phyloP scores from a whole-genome alignment of 2,329 filamentous ascomycete genomes.

The Colletotrichum melonis region DNA sequence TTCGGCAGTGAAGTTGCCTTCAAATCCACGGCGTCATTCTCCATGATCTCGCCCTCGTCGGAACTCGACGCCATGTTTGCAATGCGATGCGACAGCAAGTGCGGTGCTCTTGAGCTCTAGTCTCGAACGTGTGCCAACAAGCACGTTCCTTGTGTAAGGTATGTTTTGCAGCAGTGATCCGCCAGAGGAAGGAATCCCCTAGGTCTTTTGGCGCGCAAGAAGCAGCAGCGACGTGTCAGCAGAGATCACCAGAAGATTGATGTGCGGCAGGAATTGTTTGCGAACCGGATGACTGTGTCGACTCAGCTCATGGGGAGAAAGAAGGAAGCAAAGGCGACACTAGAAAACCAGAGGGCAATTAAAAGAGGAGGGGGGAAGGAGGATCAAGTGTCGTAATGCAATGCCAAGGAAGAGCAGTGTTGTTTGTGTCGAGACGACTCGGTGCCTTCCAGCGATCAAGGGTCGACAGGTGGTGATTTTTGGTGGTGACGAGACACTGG shows the following conservation, averaged over 20 bases:
- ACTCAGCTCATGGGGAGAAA: constrained; percentile 36
- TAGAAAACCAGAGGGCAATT: constrained; percentile 18
- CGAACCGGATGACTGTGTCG: constrained; percentile 39
- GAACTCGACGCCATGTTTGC: constrained; percentile 65
- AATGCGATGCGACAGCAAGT: constrained; percentile 8
- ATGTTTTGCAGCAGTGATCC: constrained; percentile 24
- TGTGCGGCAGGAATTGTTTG: constrained; percentile 36
- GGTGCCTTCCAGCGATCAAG: constrained; percentile 26
- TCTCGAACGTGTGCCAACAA: not conserved
- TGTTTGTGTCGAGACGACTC: constrained; percentile 3
- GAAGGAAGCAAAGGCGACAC: constrained; percentile 12
- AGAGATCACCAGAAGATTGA: constrained; percentile 32
- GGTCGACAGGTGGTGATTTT: constrained; percentile 26
- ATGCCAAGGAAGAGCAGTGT: constrained; percentile 1
- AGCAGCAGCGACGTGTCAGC: constrained; percentile 37
- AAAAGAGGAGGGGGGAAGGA: constrained; percentile 18
- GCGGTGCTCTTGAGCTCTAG: not conserved
- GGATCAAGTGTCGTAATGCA: constrained; percentile 6
- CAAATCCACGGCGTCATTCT: constrained; percentile 71
- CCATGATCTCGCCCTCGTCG: constrained; percentile 89
- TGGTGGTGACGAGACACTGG: constrained; percentile 6
- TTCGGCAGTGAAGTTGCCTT: constrained; percentile 91
- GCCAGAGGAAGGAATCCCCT: constrained; percentile 34
- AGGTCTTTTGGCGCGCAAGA: constrained; percentile 32
- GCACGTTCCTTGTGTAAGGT: not conserved